A percentile compares a stretch with the other conserved stretches of the same genome.
These are phyloP conservation scores for Escovopsis sp. DNA, from an alignment of 2,329 filamentous ascomycete species.

Conservation along the genomic window DNA sequence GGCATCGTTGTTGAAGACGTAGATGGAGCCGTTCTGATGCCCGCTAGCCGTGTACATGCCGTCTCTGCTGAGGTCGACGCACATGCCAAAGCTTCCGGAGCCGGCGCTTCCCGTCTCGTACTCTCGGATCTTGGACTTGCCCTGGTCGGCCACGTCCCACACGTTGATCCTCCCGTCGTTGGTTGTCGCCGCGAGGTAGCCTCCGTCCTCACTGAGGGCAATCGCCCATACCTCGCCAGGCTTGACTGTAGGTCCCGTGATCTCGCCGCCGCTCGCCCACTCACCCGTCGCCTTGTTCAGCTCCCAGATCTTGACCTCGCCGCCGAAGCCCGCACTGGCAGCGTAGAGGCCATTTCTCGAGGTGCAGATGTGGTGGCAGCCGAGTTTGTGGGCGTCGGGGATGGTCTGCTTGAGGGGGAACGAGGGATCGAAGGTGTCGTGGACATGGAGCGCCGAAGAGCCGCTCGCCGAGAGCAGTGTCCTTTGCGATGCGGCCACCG, in stretches of 20 bases:
- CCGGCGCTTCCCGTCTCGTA: slow-evolving; percentile 61
- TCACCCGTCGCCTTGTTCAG: slow-evolving; percentile 40
- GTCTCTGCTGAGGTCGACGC: slow-evolving; percentile 66
- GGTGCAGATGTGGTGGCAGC: slow-evolving; percentile 78
- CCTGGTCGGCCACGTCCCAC: slow-evolving; percentile 53
- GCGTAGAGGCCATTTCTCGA: slow-evolving; percentile 54
- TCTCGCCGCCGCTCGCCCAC: slow-evolving; percentile 30
- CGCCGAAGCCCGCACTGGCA: slow-evolving; percentile 77
- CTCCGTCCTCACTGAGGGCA: slow-evolving; percentile 69
- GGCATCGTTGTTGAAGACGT: slow-evolving; percentile 89
- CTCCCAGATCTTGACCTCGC: slow-evolving; percentile 75
- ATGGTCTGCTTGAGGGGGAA: slow-evolving; percentile 72
- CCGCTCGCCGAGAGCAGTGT: slow-evolving; percentile 74
- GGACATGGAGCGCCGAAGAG: slow-evolving; percentile 64
- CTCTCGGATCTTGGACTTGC: slow-evolving; percentile 52
- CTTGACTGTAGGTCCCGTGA: slow-evolving; percentile 32
- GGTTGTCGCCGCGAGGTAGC: slow-evolving; percentile 73
- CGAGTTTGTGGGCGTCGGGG: slow-evolving; percentile 65
- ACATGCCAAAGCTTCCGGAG: slow-evolving; percentile 80
- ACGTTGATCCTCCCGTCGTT: slow-evolving; percentile 81
- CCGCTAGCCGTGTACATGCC: slow-evolving; percentile 80
- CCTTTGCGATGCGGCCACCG: slow-evolving; percentile 58
- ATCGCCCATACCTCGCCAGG: slow-evolving; percentile 75
- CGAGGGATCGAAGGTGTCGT: slow-evolving; percentile 55
- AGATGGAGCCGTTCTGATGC: slow-evolving; percentile 81